These are phyloP conservation scores for Mycena amicta DNA, from an alignment of 768 basidiomycete genomes.

Conservation along the genomic window DNA sequence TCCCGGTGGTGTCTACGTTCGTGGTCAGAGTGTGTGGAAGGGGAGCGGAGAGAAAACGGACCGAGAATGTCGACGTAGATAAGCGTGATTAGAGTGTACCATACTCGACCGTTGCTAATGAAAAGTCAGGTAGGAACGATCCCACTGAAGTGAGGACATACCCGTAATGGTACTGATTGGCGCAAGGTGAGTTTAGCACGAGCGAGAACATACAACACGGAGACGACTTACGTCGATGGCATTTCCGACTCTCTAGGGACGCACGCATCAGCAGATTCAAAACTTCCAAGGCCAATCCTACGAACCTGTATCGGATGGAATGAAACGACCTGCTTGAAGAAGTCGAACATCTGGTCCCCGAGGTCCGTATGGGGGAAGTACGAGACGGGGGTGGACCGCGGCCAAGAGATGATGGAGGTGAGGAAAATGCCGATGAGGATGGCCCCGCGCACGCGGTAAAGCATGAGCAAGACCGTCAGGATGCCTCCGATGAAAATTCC, in stretches of 20 bases:
- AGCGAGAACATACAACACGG: background rate
- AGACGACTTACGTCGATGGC: conserved; percentile 58
- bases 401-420: conserved; percentile 85
- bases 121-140: too few relatives aligned
- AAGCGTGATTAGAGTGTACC: conserved; percentile 89
- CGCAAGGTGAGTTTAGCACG: conserved; percentile 11
- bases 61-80: conserved; percentile 87
- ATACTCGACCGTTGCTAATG: conserved; percentile 74
- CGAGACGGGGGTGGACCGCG: conserved; percentile 78
- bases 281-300: too few relatives aligned
- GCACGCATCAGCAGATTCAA: too few relatives aligned
- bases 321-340: conserved; percentile 82
- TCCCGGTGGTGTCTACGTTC: conserved; percentile 61
- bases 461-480: conserved; percentile 76
- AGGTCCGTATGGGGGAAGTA: conserved; percentile 73
- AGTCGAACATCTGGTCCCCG: conserved; percentile 77
- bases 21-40: background rate
- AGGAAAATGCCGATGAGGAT: conserved; percentile 84
- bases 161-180: conserved; percentile 55
- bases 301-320: conserved; percentile 70
- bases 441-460: conserved; percentile 83
- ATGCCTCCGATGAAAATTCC: conserved; percentile 85
- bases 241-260: conserved; percentile 65
- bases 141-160: too few relatives aligned
- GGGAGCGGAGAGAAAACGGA: conserved; percentile 32